Conservation (phyloP, 768 basidiomycete genomes). For the Peribolospora kevripleyi region DNA sequence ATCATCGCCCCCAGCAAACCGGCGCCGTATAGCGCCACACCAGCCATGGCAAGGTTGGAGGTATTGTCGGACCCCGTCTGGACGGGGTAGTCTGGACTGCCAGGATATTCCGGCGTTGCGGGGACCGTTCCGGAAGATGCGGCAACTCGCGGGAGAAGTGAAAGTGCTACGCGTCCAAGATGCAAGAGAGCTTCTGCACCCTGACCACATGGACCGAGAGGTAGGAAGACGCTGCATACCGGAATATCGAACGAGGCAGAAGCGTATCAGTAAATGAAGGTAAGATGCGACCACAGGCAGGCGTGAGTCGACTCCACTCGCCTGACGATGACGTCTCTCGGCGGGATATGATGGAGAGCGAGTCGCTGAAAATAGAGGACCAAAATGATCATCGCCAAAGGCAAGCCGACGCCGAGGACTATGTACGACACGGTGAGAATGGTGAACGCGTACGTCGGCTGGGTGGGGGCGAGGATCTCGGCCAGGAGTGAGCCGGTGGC, state of each 20-base stretch:
- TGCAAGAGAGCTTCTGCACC: constrained; percentile 11
- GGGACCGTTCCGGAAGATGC: too few relatives aligned
- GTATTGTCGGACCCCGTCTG: too few relatives aligned
- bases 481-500: constrained; percentile 9
- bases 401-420: constrained; percentile 8
- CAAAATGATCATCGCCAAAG: constrained; percentile 10
- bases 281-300: too few relatives aligned
- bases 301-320: too few relatives aligned
- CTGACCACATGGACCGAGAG: constrained; percentile 12
- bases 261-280: not conserved
- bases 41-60: too few relatives aligned
- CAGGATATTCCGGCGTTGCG: too few relatives aligned
- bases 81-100: too few relatives aligned
- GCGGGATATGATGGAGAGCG: constrained; percentile 11
- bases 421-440: constrained; percentile 12
- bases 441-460: constrained; percentile 8
- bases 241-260: not conserved
- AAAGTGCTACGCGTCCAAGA: constrained; percentile 1
- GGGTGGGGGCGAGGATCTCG: constrained; percentile 5
- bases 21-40: not conserved
- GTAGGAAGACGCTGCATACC: not conserved
- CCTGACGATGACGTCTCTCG: constrained; percentile 11
- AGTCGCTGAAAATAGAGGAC: constrained; percentile 13
- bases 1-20: not conserved
- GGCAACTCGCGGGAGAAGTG: not conserved